phyloP scores from a whole-genome alignment of 2,329 filamentous ascomycete species.

The Fusarium sp. region DNA sequence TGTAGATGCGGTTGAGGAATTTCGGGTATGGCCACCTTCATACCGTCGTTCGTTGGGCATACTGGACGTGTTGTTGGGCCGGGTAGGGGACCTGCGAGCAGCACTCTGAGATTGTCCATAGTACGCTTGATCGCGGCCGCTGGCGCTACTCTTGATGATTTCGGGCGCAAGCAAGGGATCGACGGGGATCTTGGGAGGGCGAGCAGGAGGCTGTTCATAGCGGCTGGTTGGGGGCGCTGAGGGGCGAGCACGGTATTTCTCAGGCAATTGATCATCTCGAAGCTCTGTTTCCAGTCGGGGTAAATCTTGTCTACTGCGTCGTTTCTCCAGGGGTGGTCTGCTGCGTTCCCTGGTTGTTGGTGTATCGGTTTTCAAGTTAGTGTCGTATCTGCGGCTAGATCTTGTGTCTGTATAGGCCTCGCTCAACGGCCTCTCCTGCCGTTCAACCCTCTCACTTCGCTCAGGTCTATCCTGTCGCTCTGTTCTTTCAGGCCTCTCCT shows the following conservation, averaged over 20 bases:
- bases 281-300: conserved; percentile 61
- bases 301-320: conserved; percentile 55
- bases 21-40: conserved; percentile 43
- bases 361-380: conserved; percentile 34
- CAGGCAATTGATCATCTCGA: conserved; percentile 42
- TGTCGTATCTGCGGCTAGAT: conserved; percentile 30
- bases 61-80: conserved; percentile 48
- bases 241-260: conserved; percentile 55
- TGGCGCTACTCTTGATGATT: conserved; percentile 56
- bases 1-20: conserved; percentile 47
- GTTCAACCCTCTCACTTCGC: conserved; percentile 22
- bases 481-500: neutral
- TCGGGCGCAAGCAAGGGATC: conserved; percentile 58
- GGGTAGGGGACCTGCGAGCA: conserved; percentile 46
- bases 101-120: conserved; percentile 37
- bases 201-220: conserved; percentile 50
- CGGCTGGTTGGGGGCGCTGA: conserved; percentile 50
- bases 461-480: neutral
- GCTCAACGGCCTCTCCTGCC: conserved; percentile 19
- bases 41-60: conserved; percentile 47
- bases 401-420: conserved; percentile 28
- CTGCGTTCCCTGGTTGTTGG: conserved; percentile 35
- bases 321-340: conserved; percentile 45
- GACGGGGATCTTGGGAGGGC: conserved; percentile 46
- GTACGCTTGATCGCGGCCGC: conserved; percentile 59